phyloP scores from a whole-genome alignment of 345 rosid species.

The Pseudoturritis turrita region DNA sequence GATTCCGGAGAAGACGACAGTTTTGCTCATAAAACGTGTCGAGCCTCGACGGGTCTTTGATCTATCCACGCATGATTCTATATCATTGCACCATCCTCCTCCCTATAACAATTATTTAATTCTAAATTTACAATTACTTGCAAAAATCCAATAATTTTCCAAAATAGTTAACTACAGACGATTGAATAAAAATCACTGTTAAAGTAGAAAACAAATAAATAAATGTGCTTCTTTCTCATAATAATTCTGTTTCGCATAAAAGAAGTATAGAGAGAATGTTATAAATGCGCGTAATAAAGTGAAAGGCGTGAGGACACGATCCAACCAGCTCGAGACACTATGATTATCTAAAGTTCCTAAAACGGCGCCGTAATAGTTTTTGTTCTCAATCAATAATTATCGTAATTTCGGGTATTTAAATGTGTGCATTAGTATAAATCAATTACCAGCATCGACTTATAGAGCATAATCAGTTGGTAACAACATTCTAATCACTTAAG shows the following conservation, averaged over 20 bases:
- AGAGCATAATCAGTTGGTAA: background rate
- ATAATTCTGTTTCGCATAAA: background rate
- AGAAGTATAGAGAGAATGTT: conserved; percentile 19
- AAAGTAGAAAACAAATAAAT: too few species aligned
- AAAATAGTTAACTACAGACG: too few species aligned
- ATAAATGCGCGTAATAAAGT: conserved; percentile 28
- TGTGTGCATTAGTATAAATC: background rate
- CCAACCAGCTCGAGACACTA: conserved; percentile 27
- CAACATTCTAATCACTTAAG: background rate
- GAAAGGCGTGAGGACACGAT: conserved; percentile 21
- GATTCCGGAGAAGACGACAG: conserved; percentile 71
- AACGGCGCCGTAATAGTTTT: conserved; percentile 10
- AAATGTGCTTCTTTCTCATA: background rate
- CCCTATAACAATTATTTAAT: conserved; percentile 68
- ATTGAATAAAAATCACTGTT: too few species aligned
- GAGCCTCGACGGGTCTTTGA: conserved; percentile 76
- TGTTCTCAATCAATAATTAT: background rate
- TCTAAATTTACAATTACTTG: too few species aligned
- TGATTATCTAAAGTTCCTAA: background rate
- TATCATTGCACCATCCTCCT: conserved; percentile 98
- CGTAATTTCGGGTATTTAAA: background rate
- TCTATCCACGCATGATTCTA: conserved; percentile 69
- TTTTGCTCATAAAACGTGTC: conserved; percentile 61
- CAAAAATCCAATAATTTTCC: too few species aligned
- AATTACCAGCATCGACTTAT: background rate